Conservation (phyloP, 306 rosid genomes). For the Delonix regia region DNA sequence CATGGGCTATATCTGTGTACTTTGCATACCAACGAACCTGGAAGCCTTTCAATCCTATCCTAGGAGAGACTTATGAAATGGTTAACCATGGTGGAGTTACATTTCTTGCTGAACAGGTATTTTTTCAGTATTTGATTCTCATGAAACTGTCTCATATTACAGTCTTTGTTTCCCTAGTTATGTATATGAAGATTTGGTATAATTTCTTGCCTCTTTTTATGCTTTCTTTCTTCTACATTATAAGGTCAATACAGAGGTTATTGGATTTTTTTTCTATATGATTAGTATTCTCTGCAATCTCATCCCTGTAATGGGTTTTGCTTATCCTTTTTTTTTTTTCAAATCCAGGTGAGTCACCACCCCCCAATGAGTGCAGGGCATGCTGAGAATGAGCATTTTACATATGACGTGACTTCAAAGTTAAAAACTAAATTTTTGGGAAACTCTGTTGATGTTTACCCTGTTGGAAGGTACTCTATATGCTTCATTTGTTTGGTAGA, state of each 20-base stretch:
- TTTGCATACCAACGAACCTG: constrained; percentile 75
- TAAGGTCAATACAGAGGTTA: background rate
- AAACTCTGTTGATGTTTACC: constrained; percentile 71
- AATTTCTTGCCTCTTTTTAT: background rate
- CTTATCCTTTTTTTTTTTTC: background rate
- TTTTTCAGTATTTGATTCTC: constrained; percentile 20
- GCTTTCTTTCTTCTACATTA: background rate
- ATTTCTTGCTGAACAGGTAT: constrained; percentile 76
- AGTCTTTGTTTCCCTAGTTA: constrained; percentile 14
- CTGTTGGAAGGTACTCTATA: constrained; percentile 66
- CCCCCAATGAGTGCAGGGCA: constrained; percentile 85
- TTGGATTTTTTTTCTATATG: background rate
- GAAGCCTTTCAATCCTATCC: constrained; percentile 86
- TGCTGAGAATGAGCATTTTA: constrained; percentile 72
- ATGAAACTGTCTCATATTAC: background rate
- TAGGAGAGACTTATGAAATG: constrained; percentile 83
- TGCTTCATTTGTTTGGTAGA: background rate
- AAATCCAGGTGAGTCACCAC: constrained; percentile 71
- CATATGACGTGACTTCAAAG: constrained; percentile 75
- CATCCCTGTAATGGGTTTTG: background rate
- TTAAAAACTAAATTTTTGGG: constrained; percentile 74
- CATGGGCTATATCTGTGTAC: constrained; percentile 74
- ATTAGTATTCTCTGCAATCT: background rate
- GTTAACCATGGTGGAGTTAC: constrained; percentile 59
- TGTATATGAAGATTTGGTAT: background rate